These are phyloP conservation scores for Suhomyces emberorum DNA, from an alignment of 805 yeast species.

Conservation along the genomic window DNA sequence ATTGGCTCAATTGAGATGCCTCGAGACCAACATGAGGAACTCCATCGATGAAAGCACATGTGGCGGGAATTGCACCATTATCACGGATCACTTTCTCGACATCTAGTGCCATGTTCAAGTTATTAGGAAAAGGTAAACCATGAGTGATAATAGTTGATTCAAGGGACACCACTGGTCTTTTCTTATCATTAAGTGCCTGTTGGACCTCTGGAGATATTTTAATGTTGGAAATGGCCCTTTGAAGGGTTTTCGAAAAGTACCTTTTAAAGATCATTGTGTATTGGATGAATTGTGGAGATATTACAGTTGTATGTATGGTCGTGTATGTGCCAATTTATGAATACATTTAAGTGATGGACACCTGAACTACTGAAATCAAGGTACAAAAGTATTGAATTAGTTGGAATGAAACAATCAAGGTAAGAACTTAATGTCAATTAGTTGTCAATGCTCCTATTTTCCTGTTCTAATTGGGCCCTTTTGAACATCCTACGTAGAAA, in stretches of 20 bases:
- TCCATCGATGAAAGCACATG: constrained; percentile 76
- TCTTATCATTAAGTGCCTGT: constrained; percentile 53
- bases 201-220: constrained; percentile 49
- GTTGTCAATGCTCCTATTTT: too few relatives aligned
- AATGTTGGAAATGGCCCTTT: constrained; percentile 13
- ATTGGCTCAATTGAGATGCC: constrained; percentile 42
- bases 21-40: constrained; percentile 65
- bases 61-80: constrained; percentile 77
- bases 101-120: constrained; percentile 63
- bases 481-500: too few relatives aligned
- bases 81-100: constrained; percentile 63
- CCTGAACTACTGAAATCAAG: too few relatives aligned
- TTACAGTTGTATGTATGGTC: too few relatives aligned
- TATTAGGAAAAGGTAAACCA: constrained; percentile 81
- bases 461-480: too few relatives aligned
- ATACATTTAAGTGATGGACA: too few relatives aligned
- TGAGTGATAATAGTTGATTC: constrained; percentile 89
- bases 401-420: too few relatives aligned
- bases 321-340: too few relatives aligned
- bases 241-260: background rate
- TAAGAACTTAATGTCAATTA: too few relatives aligned
- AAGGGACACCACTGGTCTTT: constrained; percentile 69
- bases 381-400: too few relatives aligned
- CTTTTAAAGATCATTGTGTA: constrained; percentile 1
- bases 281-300: too few relatives aligned